Evolutionary conservation across 805 yeast species (phyloP).

Genomic region (Phaffomyces antillensis): DNA sequence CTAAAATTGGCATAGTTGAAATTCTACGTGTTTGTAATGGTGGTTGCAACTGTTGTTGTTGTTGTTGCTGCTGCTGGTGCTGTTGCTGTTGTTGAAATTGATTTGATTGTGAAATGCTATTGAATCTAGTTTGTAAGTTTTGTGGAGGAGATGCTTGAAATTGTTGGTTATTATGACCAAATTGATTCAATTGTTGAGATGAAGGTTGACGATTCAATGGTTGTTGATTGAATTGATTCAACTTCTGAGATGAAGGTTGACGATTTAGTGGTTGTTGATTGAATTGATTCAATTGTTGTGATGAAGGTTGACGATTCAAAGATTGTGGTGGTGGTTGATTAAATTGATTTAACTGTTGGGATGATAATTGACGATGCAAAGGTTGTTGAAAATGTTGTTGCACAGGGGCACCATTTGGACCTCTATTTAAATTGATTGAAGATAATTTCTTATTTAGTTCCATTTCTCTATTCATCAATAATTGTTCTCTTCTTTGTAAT

Average conservation of each 20-base stretch:
- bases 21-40: conserved; percentile 16
- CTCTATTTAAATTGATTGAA: conserved; percentile 6
- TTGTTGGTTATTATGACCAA: not conserved
- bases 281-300: conserved; percentile 2
- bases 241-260: conserved; percentile 7
- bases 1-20: conserved; percentile 19
- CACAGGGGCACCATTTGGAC: conserved; percentile 3
- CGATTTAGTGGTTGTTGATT: not conserved
- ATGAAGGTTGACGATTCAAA: not conserved
- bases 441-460: conserved; percentile 21
- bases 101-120: conserved; percentile 8
- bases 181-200: conserved; percentile 1
- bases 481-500: conserved; percentile 20
- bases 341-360: not conserved
- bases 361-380: conserved; percentile 4
- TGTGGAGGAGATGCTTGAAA: conserved; percentile 7
- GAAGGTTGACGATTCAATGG: conserved; percentile 2
- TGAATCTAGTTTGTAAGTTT: conserved; percentile 8
- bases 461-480: conserved; percentile 18
- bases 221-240: not conserved
- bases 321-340: conserved; percentile 9
- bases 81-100: conserved; percentile 3
- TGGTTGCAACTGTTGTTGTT: not conserved
- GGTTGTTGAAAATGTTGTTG: conserved; percentile 4
- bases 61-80: conserved; percentile 6